These are phyloP conservation scores for Citrullus colocynthis DNA, from an alignment of 306 rosid species.

Conservation along the genomic window DNA sequence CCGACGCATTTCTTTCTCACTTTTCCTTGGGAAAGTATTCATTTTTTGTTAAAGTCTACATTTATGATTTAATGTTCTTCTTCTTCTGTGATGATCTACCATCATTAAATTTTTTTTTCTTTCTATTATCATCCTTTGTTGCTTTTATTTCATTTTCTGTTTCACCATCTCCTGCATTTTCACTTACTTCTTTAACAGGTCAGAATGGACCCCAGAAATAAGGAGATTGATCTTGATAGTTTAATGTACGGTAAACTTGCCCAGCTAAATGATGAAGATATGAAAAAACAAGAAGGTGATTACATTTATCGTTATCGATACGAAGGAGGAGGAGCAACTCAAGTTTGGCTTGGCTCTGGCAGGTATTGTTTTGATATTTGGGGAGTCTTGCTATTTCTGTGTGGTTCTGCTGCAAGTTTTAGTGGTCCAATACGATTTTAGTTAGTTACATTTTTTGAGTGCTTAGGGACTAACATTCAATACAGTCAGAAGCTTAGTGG, in stretches of 20 bases:
- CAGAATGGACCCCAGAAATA: conserved; percentile 84
- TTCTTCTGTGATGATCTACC: background rate
- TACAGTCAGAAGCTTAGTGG: background rate
- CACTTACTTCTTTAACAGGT: conserved; percentile 31
- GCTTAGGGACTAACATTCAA: background rate
- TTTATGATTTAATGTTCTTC: background rate
- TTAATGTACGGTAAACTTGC: conserved; percentile 59
- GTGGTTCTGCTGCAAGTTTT: background rate
- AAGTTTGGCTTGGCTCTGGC: conserved; percentile 94
- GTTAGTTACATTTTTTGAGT: background rate
- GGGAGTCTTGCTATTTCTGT: background rate
- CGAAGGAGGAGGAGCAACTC: conserved; percentile 94
- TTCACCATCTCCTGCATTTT: background rate
- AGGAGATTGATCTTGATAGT: conserved; percentile 55
- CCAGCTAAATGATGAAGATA: conserved; percentile 62
- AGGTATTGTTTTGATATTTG: conserved; percentile 34
- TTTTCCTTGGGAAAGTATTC: background rate
- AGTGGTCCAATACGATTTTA: background rate
- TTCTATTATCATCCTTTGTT: background rate
- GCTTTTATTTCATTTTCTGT: background rate
- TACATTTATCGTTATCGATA: conserved; percentile 86
- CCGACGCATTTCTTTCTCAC: background rate
- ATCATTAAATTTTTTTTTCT: background rate
- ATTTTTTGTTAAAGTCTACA: background rate
- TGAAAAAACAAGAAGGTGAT: conserved; percentile 74